Base-by-base conservation (phyloP, 1,139 yeast genomes). In the Kodamaea alishanica region DNA sequence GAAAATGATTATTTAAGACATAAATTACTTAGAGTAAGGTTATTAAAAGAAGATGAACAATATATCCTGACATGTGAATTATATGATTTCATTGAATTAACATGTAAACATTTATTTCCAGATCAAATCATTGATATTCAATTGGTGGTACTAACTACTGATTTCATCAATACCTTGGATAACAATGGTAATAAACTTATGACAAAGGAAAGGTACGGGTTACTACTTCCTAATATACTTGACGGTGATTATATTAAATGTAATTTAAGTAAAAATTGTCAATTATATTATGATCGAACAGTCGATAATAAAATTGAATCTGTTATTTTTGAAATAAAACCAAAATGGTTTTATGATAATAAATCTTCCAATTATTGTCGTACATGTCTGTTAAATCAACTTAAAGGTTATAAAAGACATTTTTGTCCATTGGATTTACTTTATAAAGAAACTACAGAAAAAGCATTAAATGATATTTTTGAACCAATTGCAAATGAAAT, bases 261-360 rank as follows among this genome's bases (percentile, higher is more conserved):
- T 12, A 42, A 46, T 8, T 48, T 70, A 15, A 65, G 70, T 28
- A 66, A 67, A 43, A 61, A 70, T 46, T 67, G 72, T 46, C 67
- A 59, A 35, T 46, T 71, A 25, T 67, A 67, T 47, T 42, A 48
- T 41, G 48, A 48, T 28, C 35, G 24, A 20, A 27, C 27, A 11
- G 20, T 26, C 11, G 9, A 41, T 5, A 40, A 49, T 9, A 41
- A 41, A 5, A 53, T 64, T 30, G 50, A 53, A 36, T 58, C 67
- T 20, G 62, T 67, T 5, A 63, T 68, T 4, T 56, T 71, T 39
- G 76, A 71, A 47, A 55, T 71, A 45, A 71, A 71, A 45, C 77
- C 77, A 5, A 71, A 71, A 51, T 71, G 77, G 77, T 57, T 71
- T 30, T 71, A 71, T 49, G 73, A 70, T 44, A 70, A 70, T 42